phyloP scores from a whole-genome alignment of 116 monocot species.

The Zostera marina region DNA sequence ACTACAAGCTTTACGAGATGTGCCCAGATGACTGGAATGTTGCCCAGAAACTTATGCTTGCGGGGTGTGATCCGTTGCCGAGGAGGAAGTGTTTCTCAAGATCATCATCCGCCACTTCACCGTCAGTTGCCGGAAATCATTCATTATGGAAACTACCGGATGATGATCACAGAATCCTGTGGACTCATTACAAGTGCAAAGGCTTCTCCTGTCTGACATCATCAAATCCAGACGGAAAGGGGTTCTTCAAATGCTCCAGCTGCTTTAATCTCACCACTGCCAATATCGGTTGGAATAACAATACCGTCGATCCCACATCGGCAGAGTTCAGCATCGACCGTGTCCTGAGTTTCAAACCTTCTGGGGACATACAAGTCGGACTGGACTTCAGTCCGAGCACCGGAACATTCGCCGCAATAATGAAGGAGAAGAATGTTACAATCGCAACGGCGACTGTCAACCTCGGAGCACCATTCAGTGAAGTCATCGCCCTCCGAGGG shows the following conservation, averaged over 20 bases:
- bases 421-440: slow-evolving; percentile 38
- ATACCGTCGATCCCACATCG: neutral
- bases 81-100: slow-evolving; percentile 8
- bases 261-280: slow-evolving; percentile 11
- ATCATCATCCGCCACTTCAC: slow-evolving; percentile 5
- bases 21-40: slow-evolving; percentile 15
- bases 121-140: neutral
- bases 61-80: slow-evolving; percentile 15
- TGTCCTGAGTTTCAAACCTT: slow-evolving; percentile 12
- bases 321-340: slow-evolving; percentile 12
- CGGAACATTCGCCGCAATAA: slow-evolving; percentile 36
- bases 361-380: slow-evolving; percentile 36
- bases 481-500: slow-evolving; percentile 40
- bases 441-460: slow-evolving; percentile 43
- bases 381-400: slow-evolving; percentile 47
- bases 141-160: slow-evolving; percentile 13
- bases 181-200: slow-evolving; percentile 23
- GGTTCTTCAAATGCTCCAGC: slow-evolving; percentile 14
- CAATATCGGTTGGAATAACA: slow-evolving; percentile 1
- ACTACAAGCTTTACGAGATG: slow-evolving; percentile 2
- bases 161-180: slow-evolving; percentile 5
- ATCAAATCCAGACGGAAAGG: slow-evolving; percentile 4
- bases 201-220: slow-evolving; percentile 11
- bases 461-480: slow-evolving; percentile 49
- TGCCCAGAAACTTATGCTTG: slow-evolving; percentile 16